These are phyloP conservation scores for Schwanniomyces yamadae DNA, from an alignment of 805 yeast genomes.

Conservation along the genomic window DNA sequence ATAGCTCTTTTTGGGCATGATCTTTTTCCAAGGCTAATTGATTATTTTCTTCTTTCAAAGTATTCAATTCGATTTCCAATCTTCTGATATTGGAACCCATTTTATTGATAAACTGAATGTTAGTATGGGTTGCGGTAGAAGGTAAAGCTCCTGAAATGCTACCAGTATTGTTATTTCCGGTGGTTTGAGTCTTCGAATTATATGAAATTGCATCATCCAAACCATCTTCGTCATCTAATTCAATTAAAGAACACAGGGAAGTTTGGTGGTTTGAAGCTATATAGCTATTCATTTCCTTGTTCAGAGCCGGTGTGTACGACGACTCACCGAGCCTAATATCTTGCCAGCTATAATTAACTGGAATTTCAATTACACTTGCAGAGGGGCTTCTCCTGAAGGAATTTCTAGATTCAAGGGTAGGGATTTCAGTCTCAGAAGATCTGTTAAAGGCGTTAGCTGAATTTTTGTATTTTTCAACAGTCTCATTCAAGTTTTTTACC, in stretches of 20 bases:
- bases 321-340: constrained; percentile 48
- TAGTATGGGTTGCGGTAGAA: constrained; percentile 16
- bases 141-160: constrained; percentile 9
- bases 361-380: neutral
- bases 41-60: constrained; percentile 61
- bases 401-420: neutral
- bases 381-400: constrained; percentile 3
- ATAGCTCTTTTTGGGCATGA: constrained; percentile 65
- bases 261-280: constrained; percentile 10
- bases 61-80: constrained; percentile 72
- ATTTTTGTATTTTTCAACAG: constrained; percentile 13
- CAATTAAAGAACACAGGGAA: constrained; percentile 17
- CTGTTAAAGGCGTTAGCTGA: neutral
- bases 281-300: constrained; percentile 10
- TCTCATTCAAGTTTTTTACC: constrained; percentile 22
- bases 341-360: constrained; percentile 10
- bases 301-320: constrained; percentile 41
- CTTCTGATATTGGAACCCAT: constrained; percentile 76
- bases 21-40: constrained; percentile 57
- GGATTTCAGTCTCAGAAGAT: neutral
- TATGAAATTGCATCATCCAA: constrained; percentile 9
- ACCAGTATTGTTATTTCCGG: constrained; percentile 1
- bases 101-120: constrained; percentile 67
- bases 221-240: constrained; percentile 10
- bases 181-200: constrained; percentile 5